A percentile compares a stretch with the other conserved stretches of the same genome.
Conservation (phyloP, 306 rosid species). For the Fragaria vesca region DNA sequence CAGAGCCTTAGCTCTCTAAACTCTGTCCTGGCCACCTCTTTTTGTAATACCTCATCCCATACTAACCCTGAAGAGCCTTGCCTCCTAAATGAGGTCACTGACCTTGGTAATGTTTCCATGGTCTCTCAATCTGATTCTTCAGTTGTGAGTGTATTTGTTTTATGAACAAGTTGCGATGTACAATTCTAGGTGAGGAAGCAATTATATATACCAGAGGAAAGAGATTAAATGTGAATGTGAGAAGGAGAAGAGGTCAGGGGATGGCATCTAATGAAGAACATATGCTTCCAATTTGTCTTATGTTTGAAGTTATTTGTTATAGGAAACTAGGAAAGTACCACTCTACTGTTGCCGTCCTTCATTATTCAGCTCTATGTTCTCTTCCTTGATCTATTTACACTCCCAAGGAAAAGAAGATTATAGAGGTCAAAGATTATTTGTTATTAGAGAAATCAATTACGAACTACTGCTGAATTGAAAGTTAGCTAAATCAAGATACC, state of each 20-base stretch:
- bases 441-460: not conserved
- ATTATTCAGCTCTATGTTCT: not conserved
- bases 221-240: not conserved
- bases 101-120: constrained; percentile 31
- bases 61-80: constrained; percentile 38
- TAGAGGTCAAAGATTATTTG: not conserved
- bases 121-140: not conserved
- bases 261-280: constrained; percentile 16
- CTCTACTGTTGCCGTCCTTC: not conserved
- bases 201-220: not conserved
- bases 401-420: not conserved
- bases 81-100: constrained; percentile 37
- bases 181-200: not conserved
- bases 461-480: not conserved
- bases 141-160: not conserved
- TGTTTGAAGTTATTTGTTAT: not conserved
- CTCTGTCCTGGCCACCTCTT: not conserved
- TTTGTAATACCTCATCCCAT: constrained; percentile 25
- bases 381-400: not conserved
- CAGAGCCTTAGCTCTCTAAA: constrained; percentile 19
- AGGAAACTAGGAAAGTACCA: not conserved
- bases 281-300: not conserved
- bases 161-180: not conserved
- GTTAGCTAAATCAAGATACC: not conserved
- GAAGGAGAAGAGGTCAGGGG: constrained; percentile 14